Conservation (phyloP, 2,329 filamentous ascomycete genomes). For the Fusarium nematophilum region DNA sequence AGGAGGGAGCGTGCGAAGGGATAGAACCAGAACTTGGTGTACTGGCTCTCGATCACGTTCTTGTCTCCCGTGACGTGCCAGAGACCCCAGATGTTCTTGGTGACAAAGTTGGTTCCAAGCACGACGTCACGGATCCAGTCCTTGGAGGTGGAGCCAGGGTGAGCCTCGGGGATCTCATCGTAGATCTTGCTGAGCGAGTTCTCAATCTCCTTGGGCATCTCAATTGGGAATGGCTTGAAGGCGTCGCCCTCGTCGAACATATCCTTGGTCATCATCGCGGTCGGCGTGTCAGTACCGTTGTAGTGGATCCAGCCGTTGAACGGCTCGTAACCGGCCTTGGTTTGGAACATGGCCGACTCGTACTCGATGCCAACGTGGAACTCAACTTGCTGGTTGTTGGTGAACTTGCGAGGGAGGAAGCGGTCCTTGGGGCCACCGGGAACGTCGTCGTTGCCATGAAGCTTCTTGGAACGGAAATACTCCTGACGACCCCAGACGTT, state of each 20-base stretch:
- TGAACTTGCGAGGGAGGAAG: slow-evolving; percentile 4
- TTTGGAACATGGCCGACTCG: slow-evolving; percentile 55
- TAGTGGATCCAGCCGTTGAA: slow-evolving; percentile 51
- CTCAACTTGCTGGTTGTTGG: slow-evolving; percentile 37
- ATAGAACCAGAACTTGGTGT: slow-evolving; percentile 31
- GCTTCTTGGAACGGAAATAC: slow-evolving; percentile 49
- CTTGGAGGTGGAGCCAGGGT: slow-evolving; percentile 40
- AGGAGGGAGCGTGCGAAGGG: slow-evolving; percentile 21
- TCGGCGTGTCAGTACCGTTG: slow-evolving; percentile 38
- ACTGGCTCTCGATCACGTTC: slow-evolving; percentile 24
- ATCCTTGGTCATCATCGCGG: slow-evolving; percentile 38
- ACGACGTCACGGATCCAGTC: slow-evolving; percentile 48
- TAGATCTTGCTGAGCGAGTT: slow-evolving; percentile 46
- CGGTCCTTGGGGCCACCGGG: slow-evolving; percentile 22
- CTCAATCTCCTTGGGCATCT: slow-evolving; percentile 48
- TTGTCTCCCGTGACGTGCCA: slow-evolving; percentile 33
- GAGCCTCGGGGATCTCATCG: slow-evolving; percentile 43
- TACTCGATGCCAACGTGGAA: slow-evolving; percentile 55
- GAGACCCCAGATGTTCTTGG: slow-evolving; percentile 26
- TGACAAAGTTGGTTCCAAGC: slow-evolving; percentile 52
- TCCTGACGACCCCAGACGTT: slow-evolving; percentile 57
- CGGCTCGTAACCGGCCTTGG: slow-evolving; percentile 50
- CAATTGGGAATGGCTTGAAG: slow-evolving; percentile 47
- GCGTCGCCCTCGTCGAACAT: slow-evolving; percentile 38
- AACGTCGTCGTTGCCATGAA: not conserved